Conservation (phyloP, 257 asterid species). For the Solanum sejunctum region DNA sequence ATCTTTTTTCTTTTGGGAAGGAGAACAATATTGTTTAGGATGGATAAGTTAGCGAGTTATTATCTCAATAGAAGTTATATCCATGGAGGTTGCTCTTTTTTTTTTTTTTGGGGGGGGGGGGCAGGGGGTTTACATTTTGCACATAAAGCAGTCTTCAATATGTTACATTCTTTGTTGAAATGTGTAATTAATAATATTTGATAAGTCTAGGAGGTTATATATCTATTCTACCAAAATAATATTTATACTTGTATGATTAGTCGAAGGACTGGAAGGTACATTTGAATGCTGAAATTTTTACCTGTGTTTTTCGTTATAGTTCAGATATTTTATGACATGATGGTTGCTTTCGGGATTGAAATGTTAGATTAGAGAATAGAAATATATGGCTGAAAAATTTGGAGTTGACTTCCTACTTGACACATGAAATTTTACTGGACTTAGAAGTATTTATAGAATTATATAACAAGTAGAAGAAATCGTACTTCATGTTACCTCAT, state of each 20-base stretch:
- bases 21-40: too few species aligned
- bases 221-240: neutral
- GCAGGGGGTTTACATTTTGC: too few species aligned
- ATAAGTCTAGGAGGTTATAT: neutral
- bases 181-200: neutral
- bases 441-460: neutral
- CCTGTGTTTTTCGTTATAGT: too few species aligned
- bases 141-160: too few species aligned
- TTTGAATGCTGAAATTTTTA: too few species aligned
- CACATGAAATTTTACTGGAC: neutral
- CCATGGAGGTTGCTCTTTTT: too few species aligned
- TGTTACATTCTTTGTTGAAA: neutral
- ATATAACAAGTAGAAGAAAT: neutral
- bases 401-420: neutral
- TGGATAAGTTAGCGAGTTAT: too few species aligned
- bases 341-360: neutral
- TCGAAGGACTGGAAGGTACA: too few species aligned
- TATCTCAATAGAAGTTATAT: too few species aligned
- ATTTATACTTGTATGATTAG: neutral
- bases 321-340: neutral
- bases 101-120: too few species aligned
- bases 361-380: neutral
- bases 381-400: neutral
- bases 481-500: neutral
- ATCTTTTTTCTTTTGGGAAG: too few species aligned